Conservation (phyloP, 2,329 filamentous ascomycete species). For the Neonectria neomacrospora region DNA sequence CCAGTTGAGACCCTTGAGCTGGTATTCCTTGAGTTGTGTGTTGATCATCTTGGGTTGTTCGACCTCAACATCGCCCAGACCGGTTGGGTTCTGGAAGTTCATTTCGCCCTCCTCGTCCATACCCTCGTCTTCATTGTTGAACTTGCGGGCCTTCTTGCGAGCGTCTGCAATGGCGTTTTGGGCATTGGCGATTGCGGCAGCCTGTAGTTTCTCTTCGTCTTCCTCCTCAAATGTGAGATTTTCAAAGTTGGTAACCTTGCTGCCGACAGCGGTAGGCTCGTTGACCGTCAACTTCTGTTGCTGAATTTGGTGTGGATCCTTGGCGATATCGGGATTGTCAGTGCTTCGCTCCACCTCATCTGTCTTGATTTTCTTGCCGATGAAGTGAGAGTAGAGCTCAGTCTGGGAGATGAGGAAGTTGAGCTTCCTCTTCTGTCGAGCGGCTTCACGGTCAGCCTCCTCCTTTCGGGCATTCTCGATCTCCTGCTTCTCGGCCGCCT, state of each 20-base stretch:
- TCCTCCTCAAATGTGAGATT: slow-evolving; percentile 96
- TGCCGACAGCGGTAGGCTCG: slow-evolving; percentile 64
- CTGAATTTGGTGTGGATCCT: slow-evolving; percentile 56
- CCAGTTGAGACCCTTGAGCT: slow-evolving; percentile 99
- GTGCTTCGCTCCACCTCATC: slow-evolving; percentile 92
- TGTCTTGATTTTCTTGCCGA: slow-evolving; percentile 99
- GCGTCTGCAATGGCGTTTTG: slow-evolving; percentile 96
- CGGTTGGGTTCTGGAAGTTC: slow-evolving; percentile 99
- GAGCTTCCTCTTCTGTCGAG: slow-evolving; percentile 96
- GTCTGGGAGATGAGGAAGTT: slow-evolving; percentile 99
- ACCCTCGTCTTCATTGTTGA: slow-evolving; percentile 79
- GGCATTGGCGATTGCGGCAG: slow-evolving; percentile 93
- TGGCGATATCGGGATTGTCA: slow-evolving; percentile 78
- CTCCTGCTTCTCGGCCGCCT: slow-evolving; percentile 94
- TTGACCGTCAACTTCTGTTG: slow-evolving; percentile 61
- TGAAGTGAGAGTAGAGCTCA: slow-evolving; percentile 98
- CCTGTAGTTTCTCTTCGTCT: slow-evolving; percentile 82
- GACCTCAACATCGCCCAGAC: slow-evolving; percentile 92
- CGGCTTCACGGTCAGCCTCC: slow-evolving; percentile 96
- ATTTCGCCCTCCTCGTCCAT: slow-evolving; percentile 95
- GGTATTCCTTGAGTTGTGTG: slow-evolving; percentile 96
- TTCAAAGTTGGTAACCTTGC: slow-evolving; percentile 92
- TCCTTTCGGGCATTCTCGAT: slow-evolving; percentile 96
- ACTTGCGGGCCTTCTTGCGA: slow-evolving; percentile 90
- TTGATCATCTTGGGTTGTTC: slow-evolving; percentile 94